Percentiles rank a stretch among this genome's conserved stretches.
Conservation (phyloP, 257 asterid species). For the Solanum lignicaule region DNA sequence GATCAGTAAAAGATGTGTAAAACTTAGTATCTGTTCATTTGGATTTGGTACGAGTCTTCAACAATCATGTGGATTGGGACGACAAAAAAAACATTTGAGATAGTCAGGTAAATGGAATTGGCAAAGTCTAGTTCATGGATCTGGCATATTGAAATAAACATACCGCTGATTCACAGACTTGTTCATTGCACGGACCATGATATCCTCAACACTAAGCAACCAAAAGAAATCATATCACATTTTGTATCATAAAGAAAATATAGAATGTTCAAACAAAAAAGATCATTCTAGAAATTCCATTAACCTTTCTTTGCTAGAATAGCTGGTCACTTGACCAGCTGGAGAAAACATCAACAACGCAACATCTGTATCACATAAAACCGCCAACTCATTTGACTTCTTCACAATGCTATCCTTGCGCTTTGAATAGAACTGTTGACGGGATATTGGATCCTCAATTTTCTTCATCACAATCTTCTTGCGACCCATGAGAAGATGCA, state of each 20-base stretch:
- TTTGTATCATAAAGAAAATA: background rate
- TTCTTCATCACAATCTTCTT: slow-evolving; percentile 39
- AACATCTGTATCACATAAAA: slow-evolving; percentile 63
- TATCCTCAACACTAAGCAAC: slow-evolving; percentile 49
- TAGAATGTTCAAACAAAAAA: background rate
- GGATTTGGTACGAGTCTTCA: slow-evolving; percentile 32
- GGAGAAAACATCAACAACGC: slow-evolving; percentile 67
- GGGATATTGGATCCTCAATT: slow-evolving; percentile 38
- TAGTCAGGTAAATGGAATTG: background rate
- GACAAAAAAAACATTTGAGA: background rate
- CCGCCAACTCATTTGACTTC: slow-evolving; percentile 55
- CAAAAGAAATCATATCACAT: background rate
- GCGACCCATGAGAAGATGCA: slow-evolving; percentile 30
- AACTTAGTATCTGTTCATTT: slow-evolving; percentile 30
- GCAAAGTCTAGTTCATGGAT: background rate
- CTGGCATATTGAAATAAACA: background rate
- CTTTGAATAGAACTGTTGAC: slow-evolving; percentile 38
- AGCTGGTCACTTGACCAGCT: slow-evolving; percentile 39
- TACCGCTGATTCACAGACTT: slow-evolving; percentile 44
- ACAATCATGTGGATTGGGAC: background rate
- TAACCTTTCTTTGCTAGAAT: slow-evolving; percentile 54
- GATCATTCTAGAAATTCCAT: background rate
- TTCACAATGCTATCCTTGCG: slow-evolving; percentile 59
- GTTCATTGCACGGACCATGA: slow-evolving; percentile 42
- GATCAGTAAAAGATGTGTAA: background rate